These are phyloP conservation scores for Clavispora carvajalis DNA, from an alignment of 805 yeast genomes.

Conservation along the genomic window DNA sequence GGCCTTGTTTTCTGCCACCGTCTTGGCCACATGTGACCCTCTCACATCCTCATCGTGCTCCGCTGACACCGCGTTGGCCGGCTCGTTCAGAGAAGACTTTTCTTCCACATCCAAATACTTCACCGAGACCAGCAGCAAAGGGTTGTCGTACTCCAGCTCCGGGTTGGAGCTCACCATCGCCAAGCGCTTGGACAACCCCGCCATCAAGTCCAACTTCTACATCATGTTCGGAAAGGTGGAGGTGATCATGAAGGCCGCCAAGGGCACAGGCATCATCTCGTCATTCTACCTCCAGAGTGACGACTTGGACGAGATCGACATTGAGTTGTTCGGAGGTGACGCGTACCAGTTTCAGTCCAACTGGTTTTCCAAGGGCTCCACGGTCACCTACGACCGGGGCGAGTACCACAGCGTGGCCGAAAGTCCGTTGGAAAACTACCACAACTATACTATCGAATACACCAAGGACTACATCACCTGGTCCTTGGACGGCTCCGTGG, in stretches of 20 bases:
- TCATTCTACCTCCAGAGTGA: conserved; percentile 77
- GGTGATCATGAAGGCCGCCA: conserved; percentile 63
- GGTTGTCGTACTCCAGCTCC: conserved; percentile 35
- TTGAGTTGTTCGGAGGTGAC: conserved; percentile 86
- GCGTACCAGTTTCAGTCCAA: conserved; percentile 68
- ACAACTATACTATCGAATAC: conserved; percentile 87
- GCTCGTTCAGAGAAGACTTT: conserved; percentile 8
- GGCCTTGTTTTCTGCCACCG: conserved; percentile 3
- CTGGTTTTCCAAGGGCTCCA: conserved; percentile 76
- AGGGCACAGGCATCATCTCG: conserved; percentile 75
- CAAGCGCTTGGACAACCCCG: conserved; percentile 70
- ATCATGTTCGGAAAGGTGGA: conserved; percentile 87
- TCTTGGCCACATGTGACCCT: conserved; percentile 6
- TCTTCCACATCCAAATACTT: conserved; percentile 8
- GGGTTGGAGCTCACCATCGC: conserved; percentile 63
- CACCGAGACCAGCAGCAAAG: conserved; percentile 33
- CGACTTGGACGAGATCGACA: conserved; percentile 83
- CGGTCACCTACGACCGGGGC: conserved; percentile 77
- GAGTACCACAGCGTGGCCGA: conserved; percentile 52
- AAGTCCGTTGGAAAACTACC: conserved; percentile 54
- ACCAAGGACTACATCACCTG: conserved; percentile 58
- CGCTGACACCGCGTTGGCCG: conserved; percentile 7
- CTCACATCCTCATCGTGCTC: conserved; percentile 4
- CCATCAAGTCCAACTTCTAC: conserved; percentile 70
- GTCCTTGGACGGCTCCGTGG: conserved; percentile 64